Base-by-base conservation (phyloP, 2,329 filamentous ascomycete genomes). In the Xenoacremonium recifei region DNA sequence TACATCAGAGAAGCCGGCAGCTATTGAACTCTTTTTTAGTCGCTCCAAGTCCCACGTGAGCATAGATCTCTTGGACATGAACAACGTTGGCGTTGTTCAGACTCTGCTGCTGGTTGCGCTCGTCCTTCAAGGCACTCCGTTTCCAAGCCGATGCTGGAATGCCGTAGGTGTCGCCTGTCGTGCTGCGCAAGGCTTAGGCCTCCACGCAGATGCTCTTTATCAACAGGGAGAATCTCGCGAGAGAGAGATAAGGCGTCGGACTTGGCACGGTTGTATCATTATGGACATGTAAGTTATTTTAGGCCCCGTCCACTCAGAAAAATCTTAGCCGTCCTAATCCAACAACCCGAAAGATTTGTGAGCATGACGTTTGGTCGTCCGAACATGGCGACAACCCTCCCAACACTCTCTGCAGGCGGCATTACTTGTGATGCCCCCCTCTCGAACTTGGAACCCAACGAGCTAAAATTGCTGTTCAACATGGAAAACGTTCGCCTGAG, bases 81-180 rank as follows among this genome's bases (percentile, higher is more conserved):
- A 61, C 20, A 66, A 61, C 4, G 50, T 71, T 3, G 65, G 62
- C 0, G 61, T 69, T 1, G 66, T 72, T 4, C 69, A 74, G 41
- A 54, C 62, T 0, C 50, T 73, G 6, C 49, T 74, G 4, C 44
- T 72, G 1, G 53, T 68, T 12, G 60, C 67, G 0, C 50, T 71
- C 0, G 58, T 63, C 16, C 53, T 72, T 3, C 68, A 72, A 33
- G 64, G 66, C 32, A 70, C 69, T 1, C 61, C 64, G 0, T 68
- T 67, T 38, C 62, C 67, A 0, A 62, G 59, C 17, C 57, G 65
- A 7, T 72, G 68, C 44, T 73, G 69, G 68, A 68, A 70, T 35
- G 54, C 64, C 1, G 62, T 70, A 4, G 70, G 69, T 1, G 37
- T 72, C 5, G 69, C 70, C 0, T 68, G 63, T 37, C 57, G 69